Evolutionary conservation across 306 rosid genomes (phyloP).

Genomic region (Medicago arabica): DNA sequence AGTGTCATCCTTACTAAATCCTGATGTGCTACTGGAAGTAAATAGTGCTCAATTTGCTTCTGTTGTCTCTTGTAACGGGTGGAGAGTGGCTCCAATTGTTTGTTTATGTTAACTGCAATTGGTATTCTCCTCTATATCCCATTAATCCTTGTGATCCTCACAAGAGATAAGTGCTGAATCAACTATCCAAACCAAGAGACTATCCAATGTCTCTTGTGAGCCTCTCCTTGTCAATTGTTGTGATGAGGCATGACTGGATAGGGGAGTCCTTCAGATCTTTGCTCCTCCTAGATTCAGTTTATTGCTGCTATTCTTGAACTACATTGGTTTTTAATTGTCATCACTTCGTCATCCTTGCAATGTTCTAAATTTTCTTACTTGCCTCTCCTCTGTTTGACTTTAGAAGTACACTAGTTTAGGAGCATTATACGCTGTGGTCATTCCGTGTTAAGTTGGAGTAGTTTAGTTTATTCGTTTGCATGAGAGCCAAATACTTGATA

Average conservation of each 20-base stretch:
- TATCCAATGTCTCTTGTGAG: no score
- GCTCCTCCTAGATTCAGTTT: conserved; percentile 17
- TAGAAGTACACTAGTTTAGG: conserved; percentile 21
- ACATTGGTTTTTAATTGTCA: background rate
- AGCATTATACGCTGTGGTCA: background rate
- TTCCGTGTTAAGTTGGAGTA: conserved; percentile 12
- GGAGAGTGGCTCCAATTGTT: conserved; percentile 1
- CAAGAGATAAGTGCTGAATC: no score
- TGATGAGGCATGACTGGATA: no score
- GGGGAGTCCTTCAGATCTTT: no score
- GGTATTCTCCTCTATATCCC: conserved; percentile 24
- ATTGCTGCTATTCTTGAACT: conserved; percentile 11
- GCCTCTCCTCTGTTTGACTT: conserved; percentile 15
- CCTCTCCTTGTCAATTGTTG: no score
- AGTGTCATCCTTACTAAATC: background rate
- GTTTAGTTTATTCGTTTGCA: background rate
- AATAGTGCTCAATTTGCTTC: background rate
- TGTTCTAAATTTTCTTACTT: background rate
- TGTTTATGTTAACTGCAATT: background rate
- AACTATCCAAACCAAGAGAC: no score
- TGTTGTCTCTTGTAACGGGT: background rate
- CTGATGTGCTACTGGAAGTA: background rate
- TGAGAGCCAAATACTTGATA: background rate
- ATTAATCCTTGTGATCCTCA: no score
- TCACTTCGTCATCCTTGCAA: background rate